Base-by-base conservation (phyloP, 331 rosid species). In the Pyracantha coccinea region DNA sequence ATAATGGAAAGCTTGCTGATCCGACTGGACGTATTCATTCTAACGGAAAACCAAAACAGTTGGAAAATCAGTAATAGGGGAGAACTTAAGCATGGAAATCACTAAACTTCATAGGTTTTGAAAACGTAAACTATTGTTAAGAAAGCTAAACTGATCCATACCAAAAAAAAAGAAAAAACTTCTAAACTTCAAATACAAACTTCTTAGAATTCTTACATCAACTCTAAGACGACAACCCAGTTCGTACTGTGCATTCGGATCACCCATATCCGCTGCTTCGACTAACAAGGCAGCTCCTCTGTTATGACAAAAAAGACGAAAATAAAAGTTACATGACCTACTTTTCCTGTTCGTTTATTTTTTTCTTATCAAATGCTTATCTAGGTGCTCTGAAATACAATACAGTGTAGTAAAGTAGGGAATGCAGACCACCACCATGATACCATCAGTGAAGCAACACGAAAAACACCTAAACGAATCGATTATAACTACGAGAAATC, bases 191-290 rank as follows among this genome's bases (percentile, higher is more conserved):
- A 73, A 13, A 19, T 41, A 12, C 31, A 73, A 61, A 44, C 23
- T 25, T 23, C 59, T 67, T 64, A 59, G 71, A 16, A 50, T 75
- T 84, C 76, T 73, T 27, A 92, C 97, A 90, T 94, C 92, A 53
- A 87, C 82, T 87, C 99, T 89, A 78, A 94, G 80, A 53, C 79
- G 88, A 84, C 97, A 90, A 69, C 97, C 96, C 68, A 94, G 66
- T 67, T 92, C 96, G 69, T 90, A 92, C 61, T 92, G 97, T 77
- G 99, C 96, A 47, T 94, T 93, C 38, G 90, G 41, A 86, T 91
- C 86, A 54, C 92, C 97, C 97, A 94, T 94, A 52, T 92, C 88
- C 21, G 99, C 97, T 27, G 99, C 97, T 84, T 94, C 97, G 52
- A 94, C 88, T 77, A 94, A 76, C 68, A 92, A 77, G 15, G 99